Base-by-base conservation (phyloP, 2,329 filamentous ascomycete species). In the Lithohypha guttulata region DNA sequence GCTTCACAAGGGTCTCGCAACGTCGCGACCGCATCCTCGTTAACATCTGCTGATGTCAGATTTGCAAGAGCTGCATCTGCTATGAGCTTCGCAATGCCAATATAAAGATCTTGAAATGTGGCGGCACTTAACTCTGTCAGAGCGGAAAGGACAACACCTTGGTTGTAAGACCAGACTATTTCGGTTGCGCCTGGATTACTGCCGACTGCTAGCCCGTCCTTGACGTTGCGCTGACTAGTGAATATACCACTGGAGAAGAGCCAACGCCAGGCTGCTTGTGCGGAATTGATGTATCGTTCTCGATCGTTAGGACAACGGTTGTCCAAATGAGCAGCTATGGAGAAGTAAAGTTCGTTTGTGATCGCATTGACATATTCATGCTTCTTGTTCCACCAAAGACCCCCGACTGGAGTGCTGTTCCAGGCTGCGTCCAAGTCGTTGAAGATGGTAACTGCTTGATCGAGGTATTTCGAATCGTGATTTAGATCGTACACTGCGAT, bases 321-420 rank as follows among this genome's bases (percentile, higher is more conserved):
- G 42, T 69, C 70, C 30, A 78, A 58, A 36, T 69, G 60, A 30
- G 71, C 68, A 11, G 70, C 69, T 2, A 73, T 62, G 27, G 63
- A 60, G 33, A 75, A 60, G 53, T 73, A 72, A 23, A 75, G 63
- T 55, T 77, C 73, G 42, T 75, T 77, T 2, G 69, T 62, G 21
- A 77, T 72, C 1, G 71, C 69, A 43, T 69, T 71, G 31, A 67
- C 59, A 42, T 70, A 68, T 2, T 57, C 55, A 19, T 64, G 56
- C 1, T 56, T 46, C 34, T 61, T 43, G 42, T 63, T 63, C 65
- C 68, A 72, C 52, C 61, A 70, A 37, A 73, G 59, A 11, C 68
- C 58, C 4, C 53, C 66, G 19, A 66, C 64, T 30, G 61, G 61
- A 2, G 57, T 59, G 1, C 61, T 62, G 19, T 57, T 59, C 53